Base-by-base conservation (phyloP, 2,329 filamentous ascomycete genomes). In the Ambrosiella beaveri region DNA sequence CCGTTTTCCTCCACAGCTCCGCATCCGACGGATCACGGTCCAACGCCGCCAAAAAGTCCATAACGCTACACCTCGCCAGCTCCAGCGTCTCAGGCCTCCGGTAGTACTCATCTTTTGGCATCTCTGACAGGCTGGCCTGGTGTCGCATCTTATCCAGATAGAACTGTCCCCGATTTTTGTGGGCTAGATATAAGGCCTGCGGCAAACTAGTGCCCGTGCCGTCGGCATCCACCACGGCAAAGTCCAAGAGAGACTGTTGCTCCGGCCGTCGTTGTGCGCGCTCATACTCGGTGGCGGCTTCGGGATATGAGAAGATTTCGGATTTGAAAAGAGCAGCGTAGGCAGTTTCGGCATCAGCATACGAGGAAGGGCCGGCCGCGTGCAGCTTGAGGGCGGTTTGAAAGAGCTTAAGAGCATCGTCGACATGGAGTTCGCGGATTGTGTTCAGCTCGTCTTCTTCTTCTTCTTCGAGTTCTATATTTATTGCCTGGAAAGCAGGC, bases 111-210 rank as follows among this genome's bases (percentile, higher is more conserved):
- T 64, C 61, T 7, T 63, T 63, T 13, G 66, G 63, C 13, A 62
- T 60, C 5, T 63, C 61, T 8, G 64, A 61, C 2, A 64, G 62
- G 37, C 71, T 71, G 9, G 72, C 68, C 52, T 71, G 75, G 68
- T 79, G 72, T 64, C 75, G 82, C 63, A 85, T 79, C 59, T 72
- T 74, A 67, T 98, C 91, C n/a, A 98, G 74, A 59, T 85, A 74
- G 66, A 95, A 96, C 66, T 97, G 88, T 47, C 89, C 93, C 70
- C 91, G 84, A 65, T 97, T 98, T 70, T 97, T 98, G 74, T 94
- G 88, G 1, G 91, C 86, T 7, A 98, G 78, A 65, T 95, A 96
- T 17, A 97, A 76, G 9, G 94, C 89, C 66, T 96, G 90, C 0
- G 88, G 84, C 8, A 97, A 73, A 36, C 57, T 61, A n/a, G 57